These are phyloP conservation scores for Alternaria sp. DNA, from an alignment of 2,329 filamentous ascomycete species.

Conservation along the genomic window DNA sequence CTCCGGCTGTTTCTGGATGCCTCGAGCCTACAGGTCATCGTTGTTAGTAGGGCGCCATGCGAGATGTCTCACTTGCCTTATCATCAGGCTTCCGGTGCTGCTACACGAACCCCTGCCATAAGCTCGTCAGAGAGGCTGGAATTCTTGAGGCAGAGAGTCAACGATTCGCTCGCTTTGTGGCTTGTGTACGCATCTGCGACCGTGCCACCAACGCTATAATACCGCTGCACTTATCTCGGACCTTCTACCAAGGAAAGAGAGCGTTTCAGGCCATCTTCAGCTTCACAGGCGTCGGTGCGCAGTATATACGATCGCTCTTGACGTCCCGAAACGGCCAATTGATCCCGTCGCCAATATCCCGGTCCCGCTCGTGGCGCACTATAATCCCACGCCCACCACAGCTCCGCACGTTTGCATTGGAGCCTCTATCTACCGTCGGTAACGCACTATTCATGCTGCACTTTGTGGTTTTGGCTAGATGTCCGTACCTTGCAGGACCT, in stretches of 20 bases:
- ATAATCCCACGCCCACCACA: neutral
- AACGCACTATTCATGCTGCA: neutral
- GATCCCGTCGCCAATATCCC: conserved; percentile 12
- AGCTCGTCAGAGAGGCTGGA: neutral
- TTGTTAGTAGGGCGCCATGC: neutral
- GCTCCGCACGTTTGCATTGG: neutral
- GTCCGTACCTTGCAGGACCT: conserved; percentile 6
- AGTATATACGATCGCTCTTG: conserved; percentile 10
- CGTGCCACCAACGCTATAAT: neutral
- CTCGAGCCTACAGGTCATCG: neutral
- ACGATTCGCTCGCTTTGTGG: neutral
- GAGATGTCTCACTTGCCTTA: neutral
- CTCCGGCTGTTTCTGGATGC: neutral
- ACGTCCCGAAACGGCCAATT: conserved; percentile 19
- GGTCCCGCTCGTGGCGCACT: neutral
- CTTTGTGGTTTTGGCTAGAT: neutral
- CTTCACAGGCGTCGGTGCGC: neutral
- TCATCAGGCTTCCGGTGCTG: neutral
- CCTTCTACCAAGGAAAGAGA: neutral
- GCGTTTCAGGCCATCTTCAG: neutral
- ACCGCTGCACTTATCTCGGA: neutral
- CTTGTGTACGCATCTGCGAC: neutral
- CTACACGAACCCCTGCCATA: neutral
- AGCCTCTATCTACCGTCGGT: neutral
- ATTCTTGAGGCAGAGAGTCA: neutral